A percentile compares a stretch with the other conserved stretches of the same genome.
phyloP scores from a whole-genome alignment of 1,284 basidiomycete genomes.

The Leccinum proximum region DNA sequence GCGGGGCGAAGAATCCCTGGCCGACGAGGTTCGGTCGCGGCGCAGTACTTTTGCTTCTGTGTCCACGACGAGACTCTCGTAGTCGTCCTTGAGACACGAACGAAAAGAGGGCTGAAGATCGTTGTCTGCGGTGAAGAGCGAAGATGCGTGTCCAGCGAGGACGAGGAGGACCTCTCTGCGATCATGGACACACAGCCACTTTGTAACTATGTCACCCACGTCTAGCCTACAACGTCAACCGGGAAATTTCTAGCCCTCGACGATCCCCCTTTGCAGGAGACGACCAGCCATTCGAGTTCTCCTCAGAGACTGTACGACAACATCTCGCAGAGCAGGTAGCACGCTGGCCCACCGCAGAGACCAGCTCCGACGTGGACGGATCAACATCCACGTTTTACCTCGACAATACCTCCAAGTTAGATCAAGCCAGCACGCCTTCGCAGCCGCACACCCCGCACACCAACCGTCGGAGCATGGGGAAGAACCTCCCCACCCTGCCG shows the following conservation, averaged over 20 bases:
- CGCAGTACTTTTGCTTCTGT: slow-evolving; percentile 78
- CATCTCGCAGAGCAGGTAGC: slow-evolving; percentile 50
- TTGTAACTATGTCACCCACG: slow-evolving; percentile 12
- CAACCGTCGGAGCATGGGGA: not conserved
- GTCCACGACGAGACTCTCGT: slow-evolving; percentile 75
- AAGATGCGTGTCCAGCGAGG: slow-evolving; percentile 81
- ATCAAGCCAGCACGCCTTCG: not conserved
- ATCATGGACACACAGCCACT: slow-evolving; percentile 35
- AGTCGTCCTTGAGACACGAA: slow-evolving; percentile 64
- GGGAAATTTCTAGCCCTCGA: slow-evolving; percentile 49
- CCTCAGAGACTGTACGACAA: slow-evolving; percentile 51
- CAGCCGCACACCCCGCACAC: not conserved
- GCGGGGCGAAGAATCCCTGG: slow-evolving; percentile 74
- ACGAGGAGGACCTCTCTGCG: slow-evolving; percentile 77
- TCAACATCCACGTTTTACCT: slow-evolving; percentile 60
- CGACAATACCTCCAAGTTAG: slow-evolving; percentile 21
- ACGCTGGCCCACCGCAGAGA: slow-evolving; percentile 21
- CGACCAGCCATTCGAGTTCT: slow-evolving; percentile 46
- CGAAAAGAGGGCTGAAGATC: slow-evolving; percentile 62
- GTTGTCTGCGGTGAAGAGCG: slow-evolving; percentile 64
- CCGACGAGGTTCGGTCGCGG: slow-evolving; percentile 72
- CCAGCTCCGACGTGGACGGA: slow-evolving; percentile 33
- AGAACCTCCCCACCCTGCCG: slow-evolving; percentile 32
- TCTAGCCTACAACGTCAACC: slow-evolving; percentile 22
- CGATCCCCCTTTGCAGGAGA: slow-evolving; percentile 64